A percentile compares a stretch with the other conserved stretches of the same genome.
Conservation (phyloP, 495 filamentous ascomycete genomes). For the Lasiosphaeria ovina region DNA sequence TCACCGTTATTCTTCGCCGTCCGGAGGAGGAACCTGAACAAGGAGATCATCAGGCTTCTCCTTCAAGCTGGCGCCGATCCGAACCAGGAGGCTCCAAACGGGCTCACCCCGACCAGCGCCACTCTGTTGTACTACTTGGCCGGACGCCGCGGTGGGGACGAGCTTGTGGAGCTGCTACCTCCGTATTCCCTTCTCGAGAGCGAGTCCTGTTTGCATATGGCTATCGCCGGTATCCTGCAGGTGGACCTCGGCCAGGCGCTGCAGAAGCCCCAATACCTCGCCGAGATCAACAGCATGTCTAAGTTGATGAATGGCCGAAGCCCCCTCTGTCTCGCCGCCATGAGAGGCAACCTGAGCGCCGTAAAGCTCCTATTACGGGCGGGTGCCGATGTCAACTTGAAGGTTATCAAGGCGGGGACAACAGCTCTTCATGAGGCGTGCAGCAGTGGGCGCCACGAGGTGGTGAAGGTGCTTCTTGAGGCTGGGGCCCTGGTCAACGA, state of each 20-base stretch:
- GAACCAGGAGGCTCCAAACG: background rate
- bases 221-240: background rate
- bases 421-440: background rate
- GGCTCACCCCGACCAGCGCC: background rate
- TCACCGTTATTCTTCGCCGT: slow-evolving; percentile 3
- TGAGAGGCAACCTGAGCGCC: background rate
- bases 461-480: background rate
- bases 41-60: background rate
- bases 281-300: background rate
- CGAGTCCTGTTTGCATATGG: slow-evolving; percentile 8
- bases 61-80: slow-evolving; percentile 14
- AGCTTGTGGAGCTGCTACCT: background rate
- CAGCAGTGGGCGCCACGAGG: background rate
- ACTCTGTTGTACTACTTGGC: slow-evolving; percentile 2
- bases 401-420: background rate
- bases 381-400: slow-evolving; percentile 14
- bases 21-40: background rate
- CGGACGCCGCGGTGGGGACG: background rate
- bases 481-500: background rate
- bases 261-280: slow-evolving; percentile 6
- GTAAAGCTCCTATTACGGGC: slow-evolving; percentile 14
- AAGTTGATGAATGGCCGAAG: background rate
- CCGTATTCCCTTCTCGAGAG: slow-evolving; percentile 1
- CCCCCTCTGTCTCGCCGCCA: slow-evolving; percentile 8
- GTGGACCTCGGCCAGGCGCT: slow-evolving; percentile 9